phyloP scores from a whole-genome alignment of 768 basidiomycete species.

The Pulveroboletus sp. region DNA sequence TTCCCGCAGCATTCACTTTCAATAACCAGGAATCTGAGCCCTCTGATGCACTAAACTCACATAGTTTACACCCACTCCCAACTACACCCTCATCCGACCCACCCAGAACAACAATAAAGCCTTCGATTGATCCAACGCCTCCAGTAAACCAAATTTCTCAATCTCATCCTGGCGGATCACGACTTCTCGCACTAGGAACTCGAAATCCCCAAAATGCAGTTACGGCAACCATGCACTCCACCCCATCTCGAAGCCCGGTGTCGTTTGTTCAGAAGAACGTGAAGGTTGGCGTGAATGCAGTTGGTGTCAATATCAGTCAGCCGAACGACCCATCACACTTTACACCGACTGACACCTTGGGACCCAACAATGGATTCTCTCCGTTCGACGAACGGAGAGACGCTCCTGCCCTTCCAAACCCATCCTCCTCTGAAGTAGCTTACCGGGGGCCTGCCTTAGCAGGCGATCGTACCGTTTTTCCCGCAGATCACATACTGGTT shows the following conservation, averaged over 20 bases:
- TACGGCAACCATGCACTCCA: conserved; percentile 14
- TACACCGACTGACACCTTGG: conserved; percentile 9
- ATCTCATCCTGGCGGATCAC: conserved; percentile 40
- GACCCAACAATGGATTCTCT: conserved; percentile 41
- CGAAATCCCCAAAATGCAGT: conserved; percentile 22
- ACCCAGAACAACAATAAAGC: conserved; percentile 14
- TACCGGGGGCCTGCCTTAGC: conserved; percentile 18
- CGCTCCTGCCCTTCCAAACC: background rate
- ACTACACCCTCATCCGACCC: conserved; percentile 26
- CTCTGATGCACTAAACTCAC: conserved; percentile 17
- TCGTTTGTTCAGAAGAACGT: conserved; percentile 26
- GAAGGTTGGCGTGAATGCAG: conserved; percentile 6
- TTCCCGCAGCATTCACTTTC: background rate
- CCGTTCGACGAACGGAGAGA: conserved; percentile 52
- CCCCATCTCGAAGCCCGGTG: conserved; percentile 22
- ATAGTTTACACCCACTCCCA: conserved; percentile 38
- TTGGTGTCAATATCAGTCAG: conserved; percentile 8
- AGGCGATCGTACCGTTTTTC: conserved; percentile 23
- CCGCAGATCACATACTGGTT: conserved; percentile 18
- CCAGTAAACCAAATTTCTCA: conserved; percentile 33
- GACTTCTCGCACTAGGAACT: conserved; percentile 40
- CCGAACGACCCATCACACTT: conserved; percentile 17
- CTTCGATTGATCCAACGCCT: conserved; percentile 41
- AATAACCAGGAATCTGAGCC: conserved; percentile 19
- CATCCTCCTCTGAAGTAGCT: conserved; percentile 16